Base-by-base conservation (phyloP, 495 filamentous ascomycete species). In the Aspergillus heteromorphus region DNA sequence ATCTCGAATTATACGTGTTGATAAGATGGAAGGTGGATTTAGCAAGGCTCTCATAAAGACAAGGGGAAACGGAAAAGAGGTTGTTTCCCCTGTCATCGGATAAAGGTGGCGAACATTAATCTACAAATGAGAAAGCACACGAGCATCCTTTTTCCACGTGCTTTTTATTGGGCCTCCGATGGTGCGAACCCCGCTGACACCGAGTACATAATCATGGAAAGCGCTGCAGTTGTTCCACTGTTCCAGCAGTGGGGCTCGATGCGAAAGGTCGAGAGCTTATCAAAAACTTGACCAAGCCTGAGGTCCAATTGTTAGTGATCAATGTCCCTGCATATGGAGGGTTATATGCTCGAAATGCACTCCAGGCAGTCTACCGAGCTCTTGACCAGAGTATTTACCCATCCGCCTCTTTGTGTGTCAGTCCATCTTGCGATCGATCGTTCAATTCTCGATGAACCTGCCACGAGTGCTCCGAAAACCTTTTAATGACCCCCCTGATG, bases 171-270 rank as follows among this genome's bases (percentile, higher is more conserved):
- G 69, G 68, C 54, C 13, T 57, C 65, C 18, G 47, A 71, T 42
- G 21, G 34, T 2, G 47, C 62, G 14, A 73, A 70, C 54, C 58
- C 67, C 21, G 61, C 68, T 1, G 64, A 64, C 9, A 58, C 62
- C 13, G 67, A 73, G 41, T 72, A 72, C 45, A 72, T 73, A 13
- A 61, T 74, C 20, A 74, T 74, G 65, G 72, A 70, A 45, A 71
- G 70, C 49, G 69, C 65, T 5, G 14, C 55, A 17, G 73, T 69
- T 4, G 50, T 71, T 48, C 70, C 61, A 23, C 53, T 76, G 9
- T 71, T 61, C 48, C 45, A 66, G 34, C 34, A 41, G 31, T 73
- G 66, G 71, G 57, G 41, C 4, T 45, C 54, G 7, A 64, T 74
- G 55, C 49, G 36, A 0, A 51, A 64, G 34, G 27, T 53, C 9